Conservation (phyloP, 345 rosid genomes). For the Euphorbia peplus region DNA sequence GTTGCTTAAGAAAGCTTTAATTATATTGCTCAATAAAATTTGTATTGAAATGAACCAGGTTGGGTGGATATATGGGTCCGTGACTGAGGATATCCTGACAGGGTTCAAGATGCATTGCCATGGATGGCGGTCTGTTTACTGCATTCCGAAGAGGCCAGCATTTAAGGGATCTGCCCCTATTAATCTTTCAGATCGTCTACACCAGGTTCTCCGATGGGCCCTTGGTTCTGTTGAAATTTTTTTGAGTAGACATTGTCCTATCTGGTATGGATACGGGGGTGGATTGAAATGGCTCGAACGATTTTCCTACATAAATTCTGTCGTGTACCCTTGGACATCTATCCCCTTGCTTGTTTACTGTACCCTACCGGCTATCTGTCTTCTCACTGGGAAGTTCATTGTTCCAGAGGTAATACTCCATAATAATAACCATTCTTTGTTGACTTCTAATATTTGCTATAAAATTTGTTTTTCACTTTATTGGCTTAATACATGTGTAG, state of each 20-base stretch:
- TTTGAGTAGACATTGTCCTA: slow-evolving; percentile 93
- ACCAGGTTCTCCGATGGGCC: slow-evolving; percentile 97
- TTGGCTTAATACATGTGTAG: too few relatives aligned
- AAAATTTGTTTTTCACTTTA: too few relatives aligned
- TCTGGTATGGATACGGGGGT: slow-evolving; percentile 98
- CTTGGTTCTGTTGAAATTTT: slow-evolving; percentile 97
- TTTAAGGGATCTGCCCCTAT: slow-evolving; percentile 96
- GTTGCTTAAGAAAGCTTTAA: neutral
- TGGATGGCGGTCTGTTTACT: slow-evolving; percentile 98
- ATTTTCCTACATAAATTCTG: slow-evolving; percentile 90
- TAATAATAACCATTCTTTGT: neutral
- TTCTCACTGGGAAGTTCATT: slow-evolving; percentile 88
- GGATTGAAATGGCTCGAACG: slow-evolving; percentile 93
- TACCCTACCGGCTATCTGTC: slow-evolving; percentile 86
- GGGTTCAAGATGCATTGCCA: slow-evolving; percentile 99
- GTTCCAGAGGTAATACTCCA: slow-evolving; percentile 77
- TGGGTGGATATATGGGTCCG: slow-evolving; percentile 98
- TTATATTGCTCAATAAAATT: slow-evolving; percentile 7
- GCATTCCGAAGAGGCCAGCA: slow-evolving; percentile 84
- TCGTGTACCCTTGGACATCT: slow-evolving; percentile 90
- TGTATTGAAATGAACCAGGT: slow-evolving; percentile 37
- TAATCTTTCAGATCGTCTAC: slow-evolving; percentile 88
- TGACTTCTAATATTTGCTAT: neutral
- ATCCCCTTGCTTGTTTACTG: slow-evolving; percentile 88
- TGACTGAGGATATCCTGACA: slow-evolving; percentile 88